A percentile compares a stretch with the other conserved stretches of the same genome.
These are phyloP conservation scores for Paramarasmius palmivorus DNA, from an alignment of 1,284 basidiomycete species.

Conservation along the genomic window DNA sequence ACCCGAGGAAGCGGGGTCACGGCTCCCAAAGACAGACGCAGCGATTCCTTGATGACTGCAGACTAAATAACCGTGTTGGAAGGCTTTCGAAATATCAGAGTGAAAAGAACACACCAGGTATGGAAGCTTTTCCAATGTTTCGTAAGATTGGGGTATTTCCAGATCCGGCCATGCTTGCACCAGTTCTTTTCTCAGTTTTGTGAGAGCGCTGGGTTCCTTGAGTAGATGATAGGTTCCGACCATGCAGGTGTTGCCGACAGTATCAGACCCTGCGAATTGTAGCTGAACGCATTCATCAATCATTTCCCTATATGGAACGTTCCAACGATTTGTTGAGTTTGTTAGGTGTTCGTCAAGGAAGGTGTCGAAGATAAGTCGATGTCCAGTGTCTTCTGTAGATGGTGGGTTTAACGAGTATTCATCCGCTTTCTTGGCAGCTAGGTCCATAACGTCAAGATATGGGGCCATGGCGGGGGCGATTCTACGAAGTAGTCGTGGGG, in stretches of 20 bases:
- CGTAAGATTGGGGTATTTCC: neutral
- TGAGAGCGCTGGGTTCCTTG: neutral
- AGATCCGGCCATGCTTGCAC: neutral
- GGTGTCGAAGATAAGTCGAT: neutral
- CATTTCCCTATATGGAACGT: neutral
- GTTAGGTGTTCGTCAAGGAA: neutral
- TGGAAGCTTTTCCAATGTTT: constrained; percentile 1
- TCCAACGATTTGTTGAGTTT: neutral
- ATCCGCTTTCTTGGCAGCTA: neutral
- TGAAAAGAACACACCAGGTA: constrained; percentile 1
- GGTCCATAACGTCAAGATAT: neutral
- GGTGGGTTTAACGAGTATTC: neutral
- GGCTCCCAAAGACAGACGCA: constrained; percentile 8
- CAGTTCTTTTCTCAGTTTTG: constrained; percentile 11
- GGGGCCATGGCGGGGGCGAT: neutral
- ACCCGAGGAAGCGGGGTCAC: constrained; percentile 9
- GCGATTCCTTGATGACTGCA: constrained; percentile 14
- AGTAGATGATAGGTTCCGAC: constrained; percentile 14
- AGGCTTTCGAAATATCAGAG: neutral
- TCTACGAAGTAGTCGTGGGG: neutral
- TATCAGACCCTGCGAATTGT: constrained; percentile 16
- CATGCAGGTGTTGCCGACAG: constrained; percentile 14
- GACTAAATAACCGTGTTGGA: neutral
- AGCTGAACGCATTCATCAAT: constrained; percentile 10
- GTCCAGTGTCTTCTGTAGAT: neutral